Evolutionary conservation across 371 early-diverging fungal species (phyloP).

Genomic region (Syncephalastrum contaminatum): DNA sequence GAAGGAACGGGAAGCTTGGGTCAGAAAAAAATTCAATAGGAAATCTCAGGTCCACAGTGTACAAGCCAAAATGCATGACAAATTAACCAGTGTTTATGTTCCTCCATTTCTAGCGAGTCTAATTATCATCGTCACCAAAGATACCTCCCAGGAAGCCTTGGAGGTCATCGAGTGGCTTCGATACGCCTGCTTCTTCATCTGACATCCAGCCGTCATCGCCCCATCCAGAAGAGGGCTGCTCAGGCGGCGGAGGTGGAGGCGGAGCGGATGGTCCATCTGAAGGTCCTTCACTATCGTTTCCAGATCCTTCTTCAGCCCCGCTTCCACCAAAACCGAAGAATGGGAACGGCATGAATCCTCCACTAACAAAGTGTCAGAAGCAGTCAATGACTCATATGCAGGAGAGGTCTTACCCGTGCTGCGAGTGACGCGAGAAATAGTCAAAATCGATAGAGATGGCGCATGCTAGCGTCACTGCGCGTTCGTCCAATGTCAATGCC

Average conservation of each 20-base stretch:
- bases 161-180: conserved; percentile 29
- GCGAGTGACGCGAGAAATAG: conserved; percentile 84
- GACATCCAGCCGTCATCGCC: conserved; percentile 38
- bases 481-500: conserved; percentile 75
- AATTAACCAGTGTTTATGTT: conserved; percentile 2
- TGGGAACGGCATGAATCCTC: conserved; percentile 46
- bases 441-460: conserved; percentile 92
- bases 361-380: conserved; percentile 15
- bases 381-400: background rate
- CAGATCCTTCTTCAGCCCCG: conserved; percentile 2
- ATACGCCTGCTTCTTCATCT: conserved; percentile 46
- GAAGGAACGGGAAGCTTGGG: background rate
- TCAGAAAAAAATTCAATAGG: background rate
- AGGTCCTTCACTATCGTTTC: conserved; percentile 1
- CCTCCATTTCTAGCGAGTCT: background rate
- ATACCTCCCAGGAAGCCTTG: conserved; percentile 24
- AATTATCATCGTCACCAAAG: conserved; percentile 8
- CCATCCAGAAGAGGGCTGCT: conserved; percentile 17
- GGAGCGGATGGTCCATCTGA: conserved; percentile 9
- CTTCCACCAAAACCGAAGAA: conserved; percentile 45
- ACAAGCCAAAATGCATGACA: conserved; percentile 3
- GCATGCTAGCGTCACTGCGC: conserved; percentile 81
- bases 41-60: no score
- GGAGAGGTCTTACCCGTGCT: conserved; percentile 46
- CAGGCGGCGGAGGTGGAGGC: conserved; percentile 7